Evolutionary conservation across 1,139 yeast species (phyloP).

Genomic region (Saccharomyces hybrid): DNA sequence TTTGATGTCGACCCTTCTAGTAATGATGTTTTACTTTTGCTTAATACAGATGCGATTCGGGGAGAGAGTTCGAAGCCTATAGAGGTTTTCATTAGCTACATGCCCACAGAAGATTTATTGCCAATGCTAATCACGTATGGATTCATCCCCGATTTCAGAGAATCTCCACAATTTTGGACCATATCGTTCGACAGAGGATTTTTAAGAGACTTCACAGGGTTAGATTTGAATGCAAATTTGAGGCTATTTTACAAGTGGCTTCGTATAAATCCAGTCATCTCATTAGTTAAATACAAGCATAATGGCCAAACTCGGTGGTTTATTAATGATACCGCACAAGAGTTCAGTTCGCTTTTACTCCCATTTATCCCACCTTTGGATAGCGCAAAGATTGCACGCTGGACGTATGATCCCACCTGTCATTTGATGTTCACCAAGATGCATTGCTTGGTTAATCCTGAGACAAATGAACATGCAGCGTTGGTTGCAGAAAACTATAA

Average conservation of each 20-base stretch:
- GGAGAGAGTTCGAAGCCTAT: background rate
- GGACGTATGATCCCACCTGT: background rate
- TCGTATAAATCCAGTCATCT: constrained; percentile 18
- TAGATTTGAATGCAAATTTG: constrained; percentile 6
- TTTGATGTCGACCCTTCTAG: constrained; percentile 52
- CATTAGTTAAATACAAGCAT: constrained; percentile 9
- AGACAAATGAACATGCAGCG: constrained; percentile 1
- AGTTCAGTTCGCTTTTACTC: constrained; percentile 11
- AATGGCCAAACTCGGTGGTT: constrained; percentile 7
- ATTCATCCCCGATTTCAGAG: constrained; percentile 33
- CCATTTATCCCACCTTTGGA: constrained; percentile 9
- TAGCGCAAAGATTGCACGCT: background rate
- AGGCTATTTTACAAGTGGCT: constrained; percentile 22
- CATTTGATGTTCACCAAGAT: background rate
- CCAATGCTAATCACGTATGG: constrained; percentile 51
- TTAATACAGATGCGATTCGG: constrained; percentile 9
- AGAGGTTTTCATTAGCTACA: constrained; percentile 46
- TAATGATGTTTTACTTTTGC: constrained; percentile 41
- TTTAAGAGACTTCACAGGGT: constrained; percentile 9
- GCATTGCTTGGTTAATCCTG: background rate
- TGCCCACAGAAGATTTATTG: constrained; percentile 41
- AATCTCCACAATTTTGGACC: constrained; percentile 13
- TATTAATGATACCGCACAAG: constrained; percentile 13
- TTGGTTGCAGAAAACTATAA: constrained; percentile 3
- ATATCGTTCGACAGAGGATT: constrained; percentile 25